These are phyloP conservation scores for Neurospora sp. DNA, from an alignment of 495 filamentous ascomycete species.

Conservation along the genomic window DNA sequence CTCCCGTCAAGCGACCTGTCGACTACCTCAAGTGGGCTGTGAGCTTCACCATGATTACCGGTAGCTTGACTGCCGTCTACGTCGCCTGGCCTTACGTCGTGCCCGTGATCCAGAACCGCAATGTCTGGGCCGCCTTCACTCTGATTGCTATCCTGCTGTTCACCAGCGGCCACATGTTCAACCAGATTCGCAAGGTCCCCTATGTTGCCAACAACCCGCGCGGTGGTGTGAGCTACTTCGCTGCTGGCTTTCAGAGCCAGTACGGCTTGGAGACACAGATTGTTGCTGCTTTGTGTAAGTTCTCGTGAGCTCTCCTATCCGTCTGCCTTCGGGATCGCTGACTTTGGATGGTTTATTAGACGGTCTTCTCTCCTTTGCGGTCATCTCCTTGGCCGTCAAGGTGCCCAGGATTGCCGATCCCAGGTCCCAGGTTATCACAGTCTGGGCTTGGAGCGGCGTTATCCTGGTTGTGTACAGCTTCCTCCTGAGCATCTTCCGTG, in stretches of 20 bases:
- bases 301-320: not conserved
- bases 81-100: constrained; percentile 74
- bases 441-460: constrained; percentile 71
- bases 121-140: constrained; percentile 86
- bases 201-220: constrained; percentile 81
- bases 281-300: constrained; percentile 89
- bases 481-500: constrained; percentile 82
- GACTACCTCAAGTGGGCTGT: constrained; percentile 74
- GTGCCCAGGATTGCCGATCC: constrained; percentile 77
- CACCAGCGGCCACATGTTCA: constrained; percentile 97
- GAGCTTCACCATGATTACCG: constrained; percentile 55
- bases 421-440: constrained; percentile 67
- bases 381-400: constrained; percentile 81
- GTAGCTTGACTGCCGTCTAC: constrained; percentile 54
- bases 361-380: constrained; percentile 83
- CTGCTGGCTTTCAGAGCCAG: constrained; percentile 88
- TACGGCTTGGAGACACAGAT: constrained; percentile 96
- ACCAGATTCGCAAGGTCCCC: constrained; percentile 94
- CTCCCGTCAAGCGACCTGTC: constrained; percentile 66
- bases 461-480: constrained; percentile 85
- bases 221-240: constrained; percentile 87
- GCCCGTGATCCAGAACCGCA: constrained; percentile 83
- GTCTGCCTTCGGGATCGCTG: not conserved
- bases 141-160: constrained; percentile 88
- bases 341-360: constrained; percentile 39